A percentile compares a stretch with the other conserved stretches of the same genome.
Conservation (phyloP, 2,329 filamentous ascomycete species). For the Fusarium chaquense region DNA sequence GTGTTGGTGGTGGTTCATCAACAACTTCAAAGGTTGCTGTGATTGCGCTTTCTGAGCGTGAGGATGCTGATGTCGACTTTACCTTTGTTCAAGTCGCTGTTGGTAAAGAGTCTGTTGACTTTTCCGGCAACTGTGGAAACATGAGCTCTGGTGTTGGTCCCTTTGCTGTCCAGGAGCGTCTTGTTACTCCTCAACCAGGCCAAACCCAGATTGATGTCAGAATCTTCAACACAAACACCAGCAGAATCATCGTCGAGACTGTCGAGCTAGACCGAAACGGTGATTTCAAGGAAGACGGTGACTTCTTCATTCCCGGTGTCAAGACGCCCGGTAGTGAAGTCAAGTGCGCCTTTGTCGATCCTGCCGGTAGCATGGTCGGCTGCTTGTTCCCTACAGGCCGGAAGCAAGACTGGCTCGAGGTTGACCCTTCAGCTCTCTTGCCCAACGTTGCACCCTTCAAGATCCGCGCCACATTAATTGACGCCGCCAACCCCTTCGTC, state of each 20-base stretch:
- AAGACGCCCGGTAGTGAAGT: slow-evolving; percentile 65
- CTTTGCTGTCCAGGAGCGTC: slow-evolving; percentile 67
- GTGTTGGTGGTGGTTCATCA: slow-evolving; percentile 70
- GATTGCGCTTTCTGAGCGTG: slow-evolving; percentile 56
- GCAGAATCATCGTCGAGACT: slow-evolving; percentile 65
- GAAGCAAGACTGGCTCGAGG: slow-evolving; percentile 52
- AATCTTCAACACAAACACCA: slow-evolving; percentile 74
- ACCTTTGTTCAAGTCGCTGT: slow-evolving; percentile 73
- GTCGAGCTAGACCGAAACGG: slow-evolving; percentile 63
- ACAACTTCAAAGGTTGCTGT: slow-evolving; percentile 73
- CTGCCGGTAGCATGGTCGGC: slow-evolving; percentile 71
- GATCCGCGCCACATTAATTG: slow-evolving; percentile 51
- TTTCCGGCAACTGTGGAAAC: slow-evolving; percentile 73
- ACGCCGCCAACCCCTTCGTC: slow-evolving; percentile 56
- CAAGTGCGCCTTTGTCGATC: slow-evolving; percentile 68
- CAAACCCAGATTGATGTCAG: slow-evolving; percentile 51
- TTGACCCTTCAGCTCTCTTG: background rate
- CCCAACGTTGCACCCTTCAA: slow-evolving; percentile 49
- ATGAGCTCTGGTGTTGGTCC: slow-evolving; percentile 71
- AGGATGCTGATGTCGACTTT: slow-evolving; percentile 68
- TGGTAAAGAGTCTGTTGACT: slow-evolving; percentile 65
- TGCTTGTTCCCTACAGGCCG: slow-evolving; percentile 69
- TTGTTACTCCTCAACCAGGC: slow-evolving; percentile 47
- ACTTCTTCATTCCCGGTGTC: slow-evolving; percentile 71
- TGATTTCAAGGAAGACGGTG: slow-evolving; percentile 60